Evolutionary conservation across 2,329 filamentous ascomycete genomes (phyloP).

Genomic region (Colletotrichum ledebouriae): DNA sequence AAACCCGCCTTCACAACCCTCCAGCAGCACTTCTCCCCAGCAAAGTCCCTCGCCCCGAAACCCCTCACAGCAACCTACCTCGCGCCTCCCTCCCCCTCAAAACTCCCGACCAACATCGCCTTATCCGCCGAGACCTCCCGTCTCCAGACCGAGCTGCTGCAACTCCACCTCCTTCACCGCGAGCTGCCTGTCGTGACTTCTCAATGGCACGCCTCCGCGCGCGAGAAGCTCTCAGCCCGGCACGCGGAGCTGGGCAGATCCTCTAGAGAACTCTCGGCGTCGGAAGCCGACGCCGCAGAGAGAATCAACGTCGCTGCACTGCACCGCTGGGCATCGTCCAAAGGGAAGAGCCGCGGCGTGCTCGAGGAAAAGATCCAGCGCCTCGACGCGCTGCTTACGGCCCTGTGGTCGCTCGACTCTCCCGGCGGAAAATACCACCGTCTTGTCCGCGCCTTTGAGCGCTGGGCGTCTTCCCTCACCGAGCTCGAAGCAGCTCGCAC

Average conservation of each 20-base stretch:
- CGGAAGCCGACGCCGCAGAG: conserved; percentile 62
- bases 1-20: conserved; percentile 72
- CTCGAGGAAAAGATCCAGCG: conserved; percentile 70
- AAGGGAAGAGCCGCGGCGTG: conserved; percentile 45
- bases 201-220: conserved; percentile 71
- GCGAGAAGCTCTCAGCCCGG: conserved; percentile 58
- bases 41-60: conserved; percentile 72
- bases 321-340: conserved; percentile 59
- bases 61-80: conserved; percentile 70
- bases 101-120: conserved; percentile 71
- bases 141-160: conserved; percentile 74
- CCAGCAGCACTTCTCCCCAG: conserved; percentile 77
- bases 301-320: conserved; percentile 66
- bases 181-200: conserved; percentile 59
- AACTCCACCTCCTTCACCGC: conserved; percentile 74
- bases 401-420: conserved; percentile 70
- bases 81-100: conserved; percentile 72
- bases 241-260: conserved; percentile 57
- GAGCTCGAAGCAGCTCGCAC: conserved; percentile 61
- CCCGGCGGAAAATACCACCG: conserved; percentile 68
- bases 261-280: conserved; percentile 51
- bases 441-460: conserved; percentile 69
- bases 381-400: conserved; percentile 68
- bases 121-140: conserved; percentile 69
- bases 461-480: conserved; percentile 65